Evolutionary conservation across 2,329 filamentous ascomycete genomes (phyloP).

Genomic region (Massarina eburnea): DNA sequence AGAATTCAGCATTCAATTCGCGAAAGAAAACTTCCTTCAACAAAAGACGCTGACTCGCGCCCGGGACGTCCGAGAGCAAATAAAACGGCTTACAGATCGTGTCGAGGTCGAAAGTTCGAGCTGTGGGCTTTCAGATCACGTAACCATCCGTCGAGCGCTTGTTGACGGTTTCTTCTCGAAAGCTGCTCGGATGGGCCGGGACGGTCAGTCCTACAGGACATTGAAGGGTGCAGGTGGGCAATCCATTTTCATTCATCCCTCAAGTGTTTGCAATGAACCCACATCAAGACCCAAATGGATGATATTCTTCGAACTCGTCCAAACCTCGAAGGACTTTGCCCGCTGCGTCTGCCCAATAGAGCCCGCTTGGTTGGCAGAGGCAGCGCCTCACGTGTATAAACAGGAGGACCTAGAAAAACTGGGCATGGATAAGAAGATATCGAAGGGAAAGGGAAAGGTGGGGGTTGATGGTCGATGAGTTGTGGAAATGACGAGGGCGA

Average conservation of each 20-base stretch:
- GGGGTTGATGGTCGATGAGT: slow-evolving; percentile 5
- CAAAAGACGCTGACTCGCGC: slow-evolving; percentile 86
- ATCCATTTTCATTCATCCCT: slow-evolving; percentile 89
- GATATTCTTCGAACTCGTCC: slow-evolving; percentile 80
- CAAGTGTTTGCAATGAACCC: slow-evolving; percentile 46
- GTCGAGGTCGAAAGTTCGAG: slow-evolving; percentile 77
- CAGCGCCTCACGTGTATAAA: slow-evolving; percentile 94
- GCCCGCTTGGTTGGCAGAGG: slow-evolving; percentile 80
- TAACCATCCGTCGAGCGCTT: slow-evolving; percentile 83
- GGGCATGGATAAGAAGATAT: slow-evolving; percentile 74
- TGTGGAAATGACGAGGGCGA: not conserved
- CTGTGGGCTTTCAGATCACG: slow-evolving; percentile 69
- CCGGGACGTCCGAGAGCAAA: slow-evolving; percentile 88
- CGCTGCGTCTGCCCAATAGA: slow-evolving; percentile 83
- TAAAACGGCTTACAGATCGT: slow-evolving; percentile 87
- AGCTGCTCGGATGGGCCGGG: slow-evolving; percentile 78
- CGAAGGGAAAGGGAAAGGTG: slow-evolving; percentile 56
- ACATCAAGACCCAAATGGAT: slow-evolving; percentile 86
- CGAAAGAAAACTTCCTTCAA: slow-evolving; percentile 90
- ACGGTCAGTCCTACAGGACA: slow-evolving; percentile 85
- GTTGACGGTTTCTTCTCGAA: slow-evolving; percentile 95
- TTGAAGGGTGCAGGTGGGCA: slow-evolving; percentile 89
- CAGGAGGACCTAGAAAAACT: slow-evolving; percentile 83
- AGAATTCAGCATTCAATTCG: slow-evolving; percentile 86
- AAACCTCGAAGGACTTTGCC: slow-evolving; percentile 92